Conservation (phyloP, 768 basidiomycete genomes). For the Coprinellus aureogranulatus region DNA sequence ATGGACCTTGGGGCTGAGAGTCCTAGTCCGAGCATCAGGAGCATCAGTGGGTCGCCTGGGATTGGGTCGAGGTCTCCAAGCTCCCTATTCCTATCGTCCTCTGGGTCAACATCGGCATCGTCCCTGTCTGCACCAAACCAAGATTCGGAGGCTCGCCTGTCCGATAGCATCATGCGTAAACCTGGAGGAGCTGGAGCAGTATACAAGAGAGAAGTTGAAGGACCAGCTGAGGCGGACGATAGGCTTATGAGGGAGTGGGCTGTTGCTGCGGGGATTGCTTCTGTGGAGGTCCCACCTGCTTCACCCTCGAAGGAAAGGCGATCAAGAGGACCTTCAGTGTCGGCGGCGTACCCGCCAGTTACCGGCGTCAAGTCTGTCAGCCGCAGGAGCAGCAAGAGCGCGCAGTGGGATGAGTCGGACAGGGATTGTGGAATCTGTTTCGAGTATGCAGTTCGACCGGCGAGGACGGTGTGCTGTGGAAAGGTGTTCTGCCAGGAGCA, state of each 20-base stretch:
- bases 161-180: no score
- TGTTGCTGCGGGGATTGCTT: not conserved
- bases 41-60: not conserved
- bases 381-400: not conserved
- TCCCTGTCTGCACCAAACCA: not conserved
- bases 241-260: constrained; percentile 8
- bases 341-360: not conserved
- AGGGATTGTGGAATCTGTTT: constrained; percentile 34
- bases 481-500: constrained; percentile 32
- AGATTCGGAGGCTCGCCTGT: no score
- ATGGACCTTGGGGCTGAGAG: not conserved
- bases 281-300: not conserved
- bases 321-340: constrained; percentile 1
- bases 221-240: not conserved
- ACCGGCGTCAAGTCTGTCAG: not conserved
- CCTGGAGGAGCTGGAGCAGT: not conserved
- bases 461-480: constrained; percentile 30
- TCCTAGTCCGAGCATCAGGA: not conserved
- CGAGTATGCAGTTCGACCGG: constrained; percentile 30
- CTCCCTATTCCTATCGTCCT: not conserved
- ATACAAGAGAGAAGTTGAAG: not conserved
- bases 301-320: not conserved
- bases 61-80: not conserved
- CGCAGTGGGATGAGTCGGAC: constrained; percentile 18
- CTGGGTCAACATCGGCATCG: not conserved